These are phyloP conservation scores for Albatrellus ellisii DNA, from an alignment of 768 basidiomycete genomes.

Conservation along the genomic window DNA sequence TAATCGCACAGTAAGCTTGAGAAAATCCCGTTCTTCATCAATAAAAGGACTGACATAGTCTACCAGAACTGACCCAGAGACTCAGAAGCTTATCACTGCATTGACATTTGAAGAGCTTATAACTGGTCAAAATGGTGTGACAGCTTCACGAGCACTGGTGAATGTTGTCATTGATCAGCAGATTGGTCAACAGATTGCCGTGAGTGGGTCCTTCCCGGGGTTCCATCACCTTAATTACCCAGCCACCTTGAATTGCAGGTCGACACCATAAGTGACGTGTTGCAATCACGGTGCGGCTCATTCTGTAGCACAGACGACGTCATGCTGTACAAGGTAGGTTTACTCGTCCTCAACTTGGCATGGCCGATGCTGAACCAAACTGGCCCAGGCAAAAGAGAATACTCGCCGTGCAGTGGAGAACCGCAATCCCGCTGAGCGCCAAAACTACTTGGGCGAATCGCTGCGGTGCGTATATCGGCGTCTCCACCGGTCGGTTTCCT, in stretches of 20 bases:
- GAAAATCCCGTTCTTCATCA: not conserved
- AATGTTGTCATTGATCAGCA: constrained; percentile 97
- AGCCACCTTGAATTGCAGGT: constrained; percentile 58
- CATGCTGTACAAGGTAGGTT: constrained; percentile 80
- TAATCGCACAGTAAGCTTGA: constrained; percentile 59
- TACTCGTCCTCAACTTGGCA: not conserved
- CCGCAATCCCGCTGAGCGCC: constrained; percentile 56
- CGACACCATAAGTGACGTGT: constrained; percentile 89
- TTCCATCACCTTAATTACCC: too few species aligned
- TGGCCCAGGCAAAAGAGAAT: constrained; percentile 75
- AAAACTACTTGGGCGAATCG: constrained; percentile 76
- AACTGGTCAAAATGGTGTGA: constrained; percentile 73
- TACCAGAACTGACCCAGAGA: constrained; percentile 55
- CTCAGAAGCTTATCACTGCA: constrained; percentile 51
- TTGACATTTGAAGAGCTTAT: constrained; percentile 84
- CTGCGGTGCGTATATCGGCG: constrained; percentile 42
- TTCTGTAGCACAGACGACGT: constrained; percentile 99
- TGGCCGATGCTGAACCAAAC: not conserved
- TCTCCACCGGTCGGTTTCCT: not conserved
- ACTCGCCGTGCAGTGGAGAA: constrained; percentile 83
- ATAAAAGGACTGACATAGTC: constrained; percentile 1
- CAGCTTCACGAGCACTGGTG: constrained; percentile 80
- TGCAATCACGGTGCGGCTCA: constrained; percentile 90
- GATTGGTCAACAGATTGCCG: constrained; percentile 92
- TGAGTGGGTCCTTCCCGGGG: constrained; percentile 30